A percentile compares a stretch with the other conserved stretches of the same genome.
Conservation (phyloP, 768 basidiomycete genomes). For the Neoboletus brunneissimus region DNA sequence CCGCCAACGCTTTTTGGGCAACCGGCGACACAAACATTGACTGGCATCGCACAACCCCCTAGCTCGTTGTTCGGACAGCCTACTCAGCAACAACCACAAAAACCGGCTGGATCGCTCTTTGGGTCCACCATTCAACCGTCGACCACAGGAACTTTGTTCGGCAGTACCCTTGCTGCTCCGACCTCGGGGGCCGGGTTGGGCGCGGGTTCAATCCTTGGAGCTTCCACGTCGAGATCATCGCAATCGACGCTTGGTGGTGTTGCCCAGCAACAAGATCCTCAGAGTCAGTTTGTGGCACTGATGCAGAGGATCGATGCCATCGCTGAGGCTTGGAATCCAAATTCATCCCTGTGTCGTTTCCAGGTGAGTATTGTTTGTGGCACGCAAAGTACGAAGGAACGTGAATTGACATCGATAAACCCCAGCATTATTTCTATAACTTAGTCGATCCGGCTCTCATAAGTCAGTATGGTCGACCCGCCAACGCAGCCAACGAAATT, state of each 20-base stretch:
- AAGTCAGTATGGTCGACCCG: slow-evolving; percentile 64
- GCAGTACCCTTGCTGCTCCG: slow-evolving; percentile 33
- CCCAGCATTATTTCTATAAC: slow-evolving; percentile 81
- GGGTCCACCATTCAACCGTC: slow-evolving; percentile 28
- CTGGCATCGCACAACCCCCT: slow-evolving; percentile 13
- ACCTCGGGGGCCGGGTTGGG: slow-evolving; percentile 29
- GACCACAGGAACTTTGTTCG: slow-evolving; percentile 35
- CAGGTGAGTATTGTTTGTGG: slow-evolving; percentile 47
- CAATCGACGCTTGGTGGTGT: slow-evolving; percentile 35
- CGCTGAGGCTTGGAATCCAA: slow-evolving; percentile 68
- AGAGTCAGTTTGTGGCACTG: slow-evolving; percentile 53
- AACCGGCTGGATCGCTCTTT: slow-evolving; percentile 29
- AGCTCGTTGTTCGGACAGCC: slow-evolving; percentile 22
- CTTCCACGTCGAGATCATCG: slow-evolving; percentile 33
- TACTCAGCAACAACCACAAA: slow-evolving; percentile 23
- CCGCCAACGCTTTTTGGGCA: slow-evolving; percentile 35
- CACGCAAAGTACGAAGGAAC: not conserved
- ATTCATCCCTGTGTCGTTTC: slow-evolving; percentile 69
- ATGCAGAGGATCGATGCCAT: slow-evolving; percentile 61
- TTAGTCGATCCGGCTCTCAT: slow-evolving; percentile 70
- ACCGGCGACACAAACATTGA: slow-evolving; percentile 13
- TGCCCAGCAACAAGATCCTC: slow-evolving; percentile 57
- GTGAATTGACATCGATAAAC: not conserved
- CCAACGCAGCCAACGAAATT: slow-evolving; percentile 66
- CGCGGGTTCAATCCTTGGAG: slow-evolving; percentile 26